Conservation (phyloP, 2,329 filamentous ascomycete species). For the Nakataea oryzae region DNA sequence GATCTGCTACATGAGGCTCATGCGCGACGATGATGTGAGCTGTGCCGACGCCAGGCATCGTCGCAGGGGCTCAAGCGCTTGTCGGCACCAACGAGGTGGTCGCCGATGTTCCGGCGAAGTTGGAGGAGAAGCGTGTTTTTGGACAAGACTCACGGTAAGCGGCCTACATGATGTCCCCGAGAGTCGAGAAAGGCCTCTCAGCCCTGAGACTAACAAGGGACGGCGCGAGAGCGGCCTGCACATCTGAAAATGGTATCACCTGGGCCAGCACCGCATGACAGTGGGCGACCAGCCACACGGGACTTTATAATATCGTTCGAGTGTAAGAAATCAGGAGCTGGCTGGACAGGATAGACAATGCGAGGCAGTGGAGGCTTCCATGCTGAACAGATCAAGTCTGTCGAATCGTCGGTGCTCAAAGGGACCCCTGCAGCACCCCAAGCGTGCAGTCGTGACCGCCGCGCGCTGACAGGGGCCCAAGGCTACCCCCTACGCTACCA, state of each 20-base stretch:
- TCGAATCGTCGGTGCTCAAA: too few species aligned
- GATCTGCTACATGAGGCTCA: slow-evolving; percentile 9
- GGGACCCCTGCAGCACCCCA: too few species aligned
- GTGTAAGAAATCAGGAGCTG: too few species aligned
- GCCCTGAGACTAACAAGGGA: neutral
- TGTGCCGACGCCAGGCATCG: slow-evolving; percentile 12
- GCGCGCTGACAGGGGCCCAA: too few species aligned
- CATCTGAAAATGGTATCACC: slow-evolving; percentile 19
- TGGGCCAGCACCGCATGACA: slow-evolving; percentile 15
- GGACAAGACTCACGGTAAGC: slow-evolving; percentile 15
- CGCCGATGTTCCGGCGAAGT: slow-evolving; percentile 16
- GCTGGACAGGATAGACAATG: too few species aligned
- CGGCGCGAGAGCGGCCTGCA: slow-evolving; percentile 11
- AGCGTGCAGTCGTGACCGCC: too few species aligned
- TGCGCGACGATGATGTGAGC: slow-evolving; percentile 10
- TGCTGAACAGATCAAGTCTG: too few species aligned
- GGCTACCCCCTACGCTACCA: too few species aligned
- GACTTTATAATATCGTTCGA: slow-evolving; percentile 19
- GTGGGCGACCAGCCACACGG: slow-evolving; percentile 14
- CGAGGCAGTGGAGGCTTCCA: too few species aligned
- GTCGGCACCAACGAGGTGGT: slow-evolving; percentile 22
- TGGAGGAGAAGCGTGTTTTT: slow-evolving; percentile 13
- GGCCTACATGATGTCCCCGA: neutral
- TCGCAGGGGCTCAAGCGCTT: slow-evolving; percentile 12
- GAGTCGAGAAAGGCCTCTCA: neutral